These are phyloP conservation scores for Kokia cookei DNA, from an alignment of 441 rosid genomes.

Conservation along the genomic window DNA sequence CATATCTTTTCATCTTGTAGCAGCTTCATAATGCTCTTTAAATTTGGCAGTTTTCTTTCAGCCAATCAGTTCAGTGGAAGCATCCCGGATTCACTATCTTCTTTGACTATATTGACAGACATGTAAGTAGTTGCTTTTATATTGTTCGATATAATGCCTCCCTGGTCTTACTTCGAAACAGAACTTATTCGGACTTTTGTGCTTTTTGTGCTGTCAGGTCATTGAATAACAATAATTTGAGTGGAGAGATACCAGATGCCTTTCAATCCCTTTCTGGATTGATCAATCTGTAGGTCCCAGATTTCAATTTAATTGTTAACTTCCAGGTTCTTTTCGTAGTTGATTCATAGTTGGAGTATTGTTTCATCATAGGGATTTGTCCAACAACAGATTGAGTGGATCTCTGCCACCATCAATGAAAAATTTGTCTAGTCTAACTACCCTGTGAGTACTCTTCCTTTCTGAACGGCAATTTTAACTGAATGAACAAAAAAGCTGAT, in stretches of 20 bases:
- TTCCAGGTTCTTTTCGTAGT: background rate
- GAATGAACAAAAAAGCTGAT: slow-evolving; percentile 22
- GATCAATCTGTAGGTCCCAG: slow-evolving; percentile 67
- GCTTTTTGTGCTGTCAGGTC: slow-evolving; percentile 49
- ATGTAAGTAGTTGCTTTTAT: slow-evolving; percentile 40
- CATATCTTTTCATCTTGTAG: background rate
- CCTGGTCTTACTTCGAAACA: background rate
- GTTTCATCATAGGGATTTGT: slow-evolving; percentile 59
- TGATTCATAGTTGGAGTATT: slow-evolving; percentile 19
- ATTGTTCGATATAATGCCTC: slow-evolving; percentile 5
- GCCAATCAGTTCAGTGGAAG: slow-evolving; percentile 81
- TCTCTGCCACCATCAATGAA: slow-evolving; percentile 67
- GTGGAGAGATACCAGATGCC: slow-evolving; percentile 85
- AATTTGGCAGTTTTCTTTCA: slow-evolving; percentile 80
- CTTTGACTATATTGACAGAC: slow-evolving; percentile 49
- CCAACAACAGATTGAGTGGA: slow-evolving; percentile 77
- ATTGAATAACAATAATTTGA: slow-evolving; percentile 60
- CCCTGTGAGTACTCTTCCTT: slow-evolving; percentile 48
- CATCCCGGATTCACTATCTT: slow-evolving; percentile 72
- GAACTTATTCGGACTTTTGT: background rate
- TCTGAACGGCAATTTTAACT: background rate
- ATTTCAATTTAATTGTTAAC: background rate
- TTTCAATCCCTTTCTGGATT: slow-evolving; percentile 55
- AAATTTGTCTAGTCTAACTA: slow-evolving; percentile 52
- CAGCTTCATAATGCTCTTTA: slow-evolving; percentile 31